Conservation (phyloP, 1,139 yeast genomes). For the Scheffersomyces lignicola region DNA sequence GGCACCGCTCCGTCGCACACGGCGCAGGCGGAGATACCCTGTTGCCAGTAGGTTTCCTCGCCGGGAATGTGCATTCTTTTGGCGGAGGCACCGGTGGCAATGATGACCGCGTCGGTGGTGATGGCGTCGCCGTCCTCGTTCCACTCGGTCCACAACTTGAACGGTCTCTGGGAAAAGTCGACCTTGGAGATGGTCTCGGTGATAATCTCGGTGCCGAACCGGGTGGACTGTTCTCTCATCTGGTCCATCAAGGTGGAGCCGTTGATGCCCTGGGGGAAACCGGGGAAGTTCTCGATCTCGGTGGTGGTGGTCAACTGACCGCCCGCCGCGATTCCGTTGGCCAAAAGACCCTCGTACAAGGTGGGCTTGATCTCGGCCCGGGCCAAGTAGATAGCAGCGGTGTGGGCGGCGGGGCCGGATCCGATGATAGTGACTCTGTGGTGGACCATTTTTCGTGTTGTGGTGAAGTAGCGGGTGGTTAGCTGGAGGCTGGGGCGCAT, state of each 20-base stretch:
- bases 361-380: constrained; percentile 96
- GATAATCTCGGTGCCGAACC: constrained; percentile 90
- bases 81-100: constrained; percentile 98
- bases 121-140: constrained; percentile 85
- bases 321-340: constrained; percentile 98
- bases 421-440: constrained; percentile 91
- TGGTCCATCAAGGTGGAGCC: constrained; percentile 89
- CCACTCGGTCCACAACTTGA: constrained; percentile 96
- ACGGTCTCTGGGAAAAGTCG: constrained; percentile 82
- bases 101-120: constrained; percentile 87
- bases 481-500: too few relatives aligned
- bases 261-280: constrained; percentile 92
- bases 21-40: constrained; percentile 98
- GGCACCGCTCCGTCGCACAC: constrained; percentile 99
- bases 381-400: constrained; percentile 95
- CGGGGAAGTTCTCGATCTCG: constrained; percentile 96
- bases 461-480: not conserved
- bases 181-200: constrained; percentile 94
- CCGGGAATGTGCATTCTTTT: constrained; percentile 93
- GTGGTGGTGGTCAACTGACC: constrained; percentile 98
- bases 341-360: constrained; percentile 92
- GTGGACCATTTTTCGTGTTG: constrained; percentile 63
- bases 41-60: constrained; percentile 98
- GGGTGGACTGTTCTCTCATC: constrained; percentile 84
- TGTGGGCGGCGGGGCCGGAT: constrained; percentile 99